Conservation (phyloP, 176 grass and related monocot genomes). For the Metroxylon sagu region DNA sequence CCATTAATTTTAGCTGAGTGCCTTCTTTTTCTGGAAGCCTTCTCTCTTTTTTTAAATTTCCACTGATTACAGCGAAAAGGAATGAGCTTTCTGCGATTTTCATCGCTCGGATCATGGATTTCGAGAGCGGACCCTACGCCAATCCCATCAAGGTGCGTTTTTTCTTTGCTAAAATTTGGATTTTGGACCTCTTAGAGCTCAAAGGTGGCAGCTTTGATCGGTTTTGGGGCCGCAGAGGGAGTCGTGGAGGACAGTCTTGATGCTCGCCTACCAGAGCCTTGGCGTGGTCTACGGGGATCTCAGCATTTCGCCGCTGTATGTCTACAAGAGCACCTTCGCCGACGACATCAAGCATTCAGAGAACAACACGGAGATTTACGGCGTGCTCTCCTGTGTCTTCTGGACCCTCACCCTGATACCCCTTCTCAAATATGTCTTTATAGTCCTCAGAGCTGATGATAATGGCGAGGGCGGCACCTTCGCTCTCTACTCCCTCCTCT, state of each 20-base stretch:
- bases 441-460: conserved; percentile 93
- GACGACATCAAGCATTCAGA: conserved; percentile 98
- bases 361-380: conserved; percentile 90
- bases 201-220: too few species aligned
- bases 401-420: conserved; percentile 95
- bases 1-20: too few species aligned
- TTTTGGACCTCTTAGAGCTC: too few species aligned
- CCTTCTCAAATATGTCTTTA: conserved; percentile 96
- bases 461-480: conserved; percentile 96
- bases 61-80: too few species aligned
- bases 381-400: conserved; percentile 94
- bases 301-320: conserved; percentile 88
- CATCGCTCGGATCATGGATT: too few species aligned
- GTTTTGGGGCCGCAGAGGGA: conserved; percentile 1
- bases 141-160: too few species aligned
- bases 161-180: too few species aligned
- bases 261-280: conserved; percentile 79
- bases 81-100: too few species aligned
- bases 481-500: conserved; percentile 93
- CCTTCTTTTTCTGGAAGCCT: too few species aligned
- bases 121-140: too few species aligned
- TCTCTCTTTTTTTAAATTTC: too few species aligned
- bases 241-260: conserved; percentile 75
- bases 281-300: conserved; percentile 97
- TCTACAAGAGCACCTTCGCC: conserved; percentile 90